phyloP scores from a whole-genome alignment of 1,284 basidiomycete genomes.

The Ceratobasidium sp. region DNA sequence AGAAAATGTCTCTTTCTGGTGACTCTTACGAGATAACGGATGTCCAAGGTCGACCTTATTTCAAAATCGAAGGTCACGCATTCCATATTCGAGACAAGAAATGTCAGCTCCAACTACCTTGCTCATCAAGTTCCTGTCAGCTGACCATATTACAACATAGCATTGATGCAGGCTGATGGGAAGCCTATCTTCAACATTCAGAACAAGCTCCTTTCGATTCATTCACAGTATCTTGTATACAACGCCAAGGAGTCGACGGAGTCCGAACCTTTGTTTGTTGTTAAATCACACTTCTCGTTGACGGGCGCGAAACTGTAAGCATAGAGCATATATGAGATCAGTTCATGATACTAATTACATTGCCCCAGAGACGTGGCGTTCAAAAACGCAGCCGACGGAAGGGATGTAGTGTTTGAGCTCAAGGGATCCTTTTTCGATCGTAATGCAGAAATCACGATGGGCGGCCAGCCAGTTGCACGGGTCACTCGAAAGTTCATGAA shows the following conservation, averaged over 20 bases:
- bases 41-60: conserved; percentile 15
- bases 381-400: conserved; percentile 18
- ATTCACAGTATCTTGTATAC: conserved; percentile 25
- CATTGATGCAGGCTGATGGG: conserved; percentile 28
- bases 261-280: conserved; percentile 21
- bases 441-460: conserved; percentile 29
- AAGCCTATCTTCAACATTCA: conserved; percentile 31
- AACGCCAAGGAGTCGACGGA: conserved; percentile 29
- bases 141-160: neutral
- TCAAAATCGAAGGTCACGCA: conserved; percentile 28
- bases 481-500: conserved; percentile 34
- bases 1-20: conserved; percentile 19
- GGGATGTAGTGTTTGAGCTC: conserved; percentile 6
- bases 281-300: conserved; percentile 34
- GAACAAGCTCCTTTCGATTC: conserved; percentile 33
- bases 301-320: conserved; percentile 27
- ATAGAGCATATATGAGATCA: neutral
- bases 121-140: neutral
- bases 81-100: conserved; percentile 25
- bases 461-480: conserved; percentile 26
- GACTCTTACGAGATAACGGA: conserved; percentile 33
- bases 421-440: conserved; percentile 31
- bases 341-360: neutral
- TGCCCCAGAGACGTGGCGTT: conserved; percentile 11
- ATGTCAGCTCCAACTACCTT: neutral